Percentiles rank a stretch among this genome's conserved stretches.
Conservation (phyloP, 805 yeast species). For the Wickerhamiella qilinensis region DNA sequence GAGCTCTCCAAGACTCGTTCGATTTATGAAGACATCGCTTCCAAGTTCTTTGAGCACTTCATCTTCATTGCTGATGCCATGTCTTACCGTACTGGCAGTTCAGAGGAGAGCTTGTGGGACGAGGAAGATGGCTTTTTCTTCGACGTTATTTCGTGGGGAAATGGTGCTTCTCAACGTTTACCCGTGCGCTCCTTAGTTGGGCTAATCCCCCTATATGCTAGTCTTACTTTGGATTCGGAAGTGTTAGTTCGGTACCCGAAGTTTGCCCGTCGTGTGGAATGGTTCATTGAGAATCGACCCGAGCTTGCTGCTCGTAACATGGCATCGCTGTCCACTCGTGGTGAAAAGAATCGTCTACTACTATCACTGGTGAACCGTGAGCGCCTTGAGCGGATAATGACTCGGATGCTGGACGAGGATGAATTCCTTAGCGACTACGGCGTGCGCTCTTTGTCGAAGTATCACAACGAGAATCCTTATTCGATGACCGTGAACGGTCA, state of each 20-base stretch:
- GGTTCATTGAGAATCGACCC: slow-evolving; percentile 62
- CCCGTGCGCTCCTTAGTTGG: slow-evolving; percentile 87
- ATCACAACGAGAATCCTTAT: slow-evolving; percentile 71
- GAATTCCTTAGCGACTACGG: slow-evolving; percentile 80
- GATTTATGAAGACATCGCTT: slow-evolving; percentile 84
- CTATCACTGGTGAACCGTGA: slow-evolving; percentile 71
- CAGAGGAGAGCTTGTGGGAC: slow-evolving; percentile 67
- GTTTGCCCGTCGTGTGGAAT: slow-evolving; percentile 64
- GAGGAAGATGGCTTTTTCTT: slow-evolving; percentile 78
- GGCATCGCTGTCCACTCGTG: slow-evolving; percentile 58
- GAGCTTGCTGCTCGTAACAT: slow-evolving; percentile 65
- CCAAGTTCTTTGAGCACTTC: slow-evolving; percentile 88
- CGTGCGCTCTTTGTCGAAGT: slow-evolving; percentile 74
- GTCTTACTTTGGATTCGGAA: slow-evolving; percentile 76
- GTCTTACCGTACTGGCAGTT: slow-evolving; percentile 44
- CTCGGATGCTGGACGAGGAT: slow-evolving; percentile 66
- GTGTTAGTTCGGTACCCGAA: slow-evolving; percentile 60
- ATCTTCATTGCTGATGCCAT: slow-evolving; percentile 84
- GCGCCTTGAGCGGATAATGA: slow-evolving; percentile 56
- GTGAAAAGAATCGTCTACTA: slow-evolving; percentile 67
- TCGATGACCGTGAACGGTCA: slow-evolving; percentile 70
- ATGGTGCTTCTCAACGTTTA: slow-evolving; percentile 43
- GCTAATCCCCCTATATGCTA: slow-evolving; percentile 78
- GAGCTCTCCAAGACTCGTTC: slow-evolving; percentile 75
- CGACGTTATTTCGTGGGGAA: slow-evolving; percentile 78